These are phyloP conservation scores for Daldinia bambusicola DNA, from an alignment of 495 filamentous ascomycete species.

Conservation along the genomic window DNA sequence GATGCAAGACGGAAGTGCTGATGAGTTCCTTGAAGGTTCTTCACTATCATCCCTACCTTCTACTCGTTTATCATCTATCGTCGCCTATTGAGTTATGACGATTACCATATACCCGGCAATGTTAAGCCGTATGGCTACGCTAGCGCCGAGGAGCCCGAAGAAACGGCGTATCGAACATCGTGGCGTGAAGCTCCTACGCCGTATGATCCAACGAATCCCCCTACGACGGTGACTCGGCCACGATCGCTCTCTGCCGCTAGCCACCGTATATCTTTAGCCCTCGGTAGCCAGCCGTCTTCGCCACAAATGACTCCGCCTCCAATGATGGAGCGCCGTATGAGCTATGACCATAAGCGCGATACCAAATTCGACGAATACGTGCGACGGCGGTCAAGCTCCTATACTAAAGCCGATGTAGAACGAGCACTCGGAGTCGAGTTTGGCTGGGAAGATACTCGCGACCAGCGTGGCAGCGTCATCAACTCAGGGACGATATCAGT, in stretches of 20 bases:
- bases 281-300: constrained; percentile 23
- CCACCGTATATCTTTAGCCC: constrained; percentile 32
- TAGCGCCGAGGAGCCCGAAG: constrained; percentile 39
- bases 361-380: constrained; percentile 51
- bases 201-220: constrained; percentile 39
- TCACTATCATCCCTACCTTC: constrained; percentile 48
- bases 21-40: constrained; percentile 39
- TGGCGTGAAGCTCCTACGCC: constrained; percentile 30
- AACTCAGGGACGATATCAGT: constrained; percentile 34
- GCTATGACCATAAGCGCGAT: constrained; percentile 51
- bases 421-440: constrained; percentile 53
- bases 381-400: constrained; percentile 26
- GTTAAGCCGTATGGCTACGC: constrained; percentile 48
- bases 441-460: constrained; percentile 47
- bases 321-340: constrained; percentile 27
- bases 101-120: constrained; percentile 54
- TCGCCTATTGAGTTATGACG: constrained; percentile 55
- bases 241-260: constrained; percentile 40
- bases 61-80: constrained; percentile 56
- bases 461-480: constrained; percentile 33
- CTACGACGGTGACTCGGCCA: constrained; percentile 14
- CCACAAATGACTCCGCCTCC: constrained; percentile 16
- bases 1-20: constrained; percentile 4
- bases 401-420: constrained; percentile 49
- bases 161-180: constrained; percentile 35